Evolutionary conservation across 257 asterid species (phyloP).

Genomic region (Jacaranda copaia): DNA sequence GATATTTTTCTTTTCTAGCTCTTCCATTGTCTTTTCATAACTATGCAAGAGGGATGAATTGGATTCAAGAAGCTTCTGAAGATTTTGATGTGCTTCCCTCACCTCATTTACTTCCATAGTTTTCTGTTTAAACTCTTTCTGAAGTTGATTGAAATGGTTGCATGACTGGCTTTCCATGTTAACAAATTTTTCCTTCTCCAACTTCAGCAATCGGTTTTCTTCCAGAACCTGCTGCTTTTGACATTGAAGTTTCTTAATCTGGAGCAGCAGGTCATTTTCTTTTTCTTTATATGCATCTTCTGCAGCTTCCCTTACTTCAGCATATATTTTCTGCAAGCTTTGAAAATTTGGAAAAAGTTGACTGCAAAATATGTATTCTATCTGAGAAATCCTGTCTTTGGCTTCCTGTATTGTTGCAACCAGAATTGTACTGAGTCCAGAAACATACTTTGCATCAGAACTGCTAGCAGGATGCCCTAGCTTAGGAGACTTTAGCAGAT

Average conservation of each 20-base stretch:
- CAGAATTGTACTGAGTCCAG: conserved; percentile 80
- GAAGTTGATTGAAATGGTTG: conserved; percentile 48
- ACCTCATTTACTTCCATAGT: conserved; percentile 48
- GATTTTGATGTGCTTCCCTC: conserved; percentile 42
- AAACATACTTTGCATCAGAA: conserved; percentile 67
- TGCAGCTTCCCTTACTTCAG: conserved; percentile 76
- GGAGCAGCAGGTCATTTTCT: conserved; percentile 60
- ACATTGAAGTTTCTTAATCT: conserved; percentile 58
- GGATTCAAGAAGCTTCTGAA: conserved; percentile 48
- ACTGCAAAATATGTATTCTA: conserved; percentile 84
- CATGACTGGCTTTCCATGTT: conserved; percentile 51
- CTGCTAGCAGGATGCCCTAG: conserved; percentile 47
- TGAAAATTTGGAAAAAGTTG: conserved; percentile 78
- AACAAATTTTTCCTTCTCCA: conserved; percentile 51
- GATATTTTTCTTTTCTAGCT: conserved; percentile 54
- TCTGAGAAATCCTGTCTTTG: conserved; percentile 88
- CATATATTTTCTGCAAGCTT: conserved; percentile 57
- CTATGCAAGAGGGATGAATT: conserved; percentile 45
- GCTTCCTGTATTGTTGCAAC: conserved; percentile 91
- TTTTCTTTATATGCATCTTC: conserved; percentile 68
- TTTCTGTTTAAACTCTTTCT: conserved; percentile 60
- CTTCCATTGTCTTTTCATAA: conserved; percentile 45
- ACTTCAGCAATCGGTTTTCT: conserved; percentile 62
- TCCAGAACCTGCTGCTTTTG: conserved; percentile 64
- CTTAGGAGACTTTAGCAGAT: conserved; percentile 51